Percentiles rank a stretch among this genome's conserved stretches.
These are phyloP conservation scores for Ustanciosporium gigantosporum DNA, from an alignment of 1,284 basidiomycete genomes.

Conservation along the genomic window DNA sequence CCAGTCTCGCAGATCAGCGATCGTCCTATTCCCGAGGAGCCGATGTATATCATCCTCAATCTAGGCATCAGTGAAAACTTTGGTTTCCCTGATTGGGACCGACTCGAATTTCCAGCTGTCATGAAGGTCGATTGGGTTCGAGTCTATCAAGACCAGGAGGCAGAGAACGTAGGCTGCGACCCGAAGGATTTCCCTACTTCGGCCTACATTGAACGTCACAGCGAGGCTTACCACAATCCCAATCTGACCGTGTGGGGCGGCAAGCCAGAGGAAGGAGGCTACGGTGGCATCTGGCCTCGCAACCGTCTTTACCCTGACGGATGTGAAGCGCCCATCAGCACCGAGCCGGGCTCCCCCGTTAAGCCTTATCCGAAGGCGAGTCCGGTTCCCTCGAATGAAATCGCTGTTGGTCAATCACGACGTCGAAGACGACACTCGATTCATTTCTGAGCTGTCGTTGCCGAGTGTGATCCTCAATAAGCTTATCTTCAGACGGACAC, in stretches of 20 bases:
- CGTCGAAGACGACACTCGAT: too few relatives aligned
- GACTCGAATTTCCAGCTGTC: constrained; percentile 31
- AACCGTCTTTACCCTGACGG: constrained; percentile 42
- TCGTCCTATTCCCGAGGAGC: constrained; percentile 44
- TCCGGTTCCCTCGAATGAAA: constrained; percentile 21
- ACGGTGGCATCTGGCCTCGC: constrained; percentile 46
- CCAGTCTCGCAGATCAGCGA: constrained; percentile 34
- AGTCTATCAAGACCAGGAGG: constrained; percentile 42
- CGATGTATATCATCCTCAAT: constrained; percentile 53
- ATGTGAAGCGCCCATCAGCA: constrained; percentile 19
- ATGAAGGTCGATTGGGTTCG: constrained; percentile 48
- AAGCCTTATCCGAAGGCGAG: constrained; percentile 26
- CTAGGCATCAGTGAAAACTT: constrained; percentile 49
- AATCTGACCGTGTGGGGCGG: constrained; percentile 53
- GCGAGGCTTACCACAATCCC: constrained; percentile 40
- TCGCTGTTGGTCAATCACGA: constrained; percentile 10
- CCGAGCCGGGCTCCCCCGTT: constrained; percentile 29
- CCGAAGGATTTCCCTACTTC: constrained; percentile 65
- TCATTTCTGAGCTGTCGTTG: too few relatives aligned
- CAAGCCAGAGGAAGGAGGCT: constrained; percentile 43
- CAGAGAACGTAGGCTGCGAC: constrained; percentile 49
- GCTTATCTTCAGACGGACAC: too few relatives aligned
- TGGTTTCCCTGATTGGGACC: constrained; percentile 29
- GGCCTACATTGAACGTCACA: constrained; percentile 64
- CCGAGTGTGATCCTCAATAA: too few relatives aligned